Percentiles rank a stretch among this genome's conserved stretches.
These are phyloP conservation scores for Trifolium fragiferum DNA, from an alignment of 306 rosid genomes.

Conservation along the genomic window DNA sequence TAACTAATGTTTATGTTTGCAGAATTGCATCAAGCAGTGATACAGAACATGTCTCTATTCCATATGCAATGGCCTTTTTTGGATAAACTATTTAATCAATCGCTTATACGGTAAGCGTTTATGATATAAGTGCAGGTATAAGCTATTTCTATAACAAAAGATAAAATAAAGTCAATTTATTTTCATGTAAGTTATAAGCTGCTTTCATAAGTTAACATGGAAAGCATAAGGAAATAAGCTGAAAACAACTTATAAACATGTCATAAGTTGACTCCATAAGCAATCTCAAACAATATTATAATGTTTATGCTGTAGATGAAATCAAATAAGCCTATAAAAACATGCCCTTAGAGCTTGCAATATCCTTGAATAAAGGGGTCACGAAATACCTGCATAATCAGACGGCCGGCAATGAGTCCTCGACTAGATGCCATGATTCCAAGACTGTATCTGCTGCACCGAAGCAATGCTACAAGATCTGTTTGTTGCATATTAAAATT, in stretches of 20 bases:
- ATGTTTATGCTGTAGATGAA: background rate
- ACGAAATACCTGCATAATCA: slow-evolving; percentile 61
- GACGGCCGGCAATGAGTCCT: slow-evolving; percentile 85
- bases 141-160: background rate
- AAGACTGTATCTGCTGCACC: slow-evolving; percentile 89
- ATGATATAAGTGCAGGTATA: background rate
- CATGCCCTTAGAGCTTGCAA: background rate
- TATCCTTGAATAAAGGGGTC: slow-evolving; percentile 23
- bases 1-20: slow-evolving; percentile 18
- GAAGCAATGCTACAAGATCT: slow-evolving; percentile 91
- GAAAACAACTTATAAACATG: background rate
- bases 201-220: background rate
- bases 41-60: background rate
- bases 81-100: background rate
- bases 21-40: slow-evolving; percentile 25
- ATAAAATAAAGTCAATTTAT: background rate
- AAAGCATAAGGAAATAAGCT: background rate
- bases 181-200: background rate
- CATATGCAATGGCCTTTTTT: background rate
- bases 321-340: background rate
- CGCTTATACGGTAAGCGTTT: background rate
- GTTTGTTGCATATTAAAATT: slow-evolving; percentile 11
- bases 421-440: slow-evolving; percentile 96
- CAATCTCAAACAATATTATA: background rate
- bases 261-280: background rate